A percentile compares a stretch with the other conserved stretches of the same genome.
Conservation (phyloP, 176 grass and related monocot species). For the Triticum dicoccoides region DNA sequence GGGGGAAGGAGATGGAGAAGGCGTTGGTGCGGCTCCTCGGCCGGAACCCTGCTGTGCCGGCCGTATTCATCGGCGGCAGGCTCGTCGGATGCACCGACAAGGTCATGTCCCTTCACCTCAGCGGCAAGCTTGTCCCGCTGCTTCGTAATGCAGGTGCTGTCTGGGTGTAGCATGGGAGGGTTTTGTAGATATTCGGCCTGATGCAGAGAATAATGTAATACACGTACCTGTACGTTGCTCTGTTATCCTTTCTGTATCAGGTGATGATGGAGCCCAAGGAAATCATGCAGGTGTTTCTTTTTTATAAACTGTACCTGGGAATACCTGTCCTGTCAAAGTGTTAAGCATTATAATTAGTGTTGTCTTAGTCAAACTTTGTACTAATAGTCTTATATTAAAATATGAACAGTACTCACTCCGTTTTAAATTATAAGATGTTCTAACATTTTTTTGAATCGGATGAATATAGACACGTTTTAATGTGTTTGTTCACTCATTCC, state of each 20-base stretch:
- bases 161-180: slow-evolving; percentile 26
- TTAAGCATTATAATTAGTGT: no score
- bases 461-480: no score
- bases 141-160: slow-evolving; percentile 41
- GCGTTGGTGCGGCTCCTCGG: slow-evolving; percentile 38
- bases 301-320: no score
- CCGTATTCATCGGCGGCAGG: slow-evolving; percentile 45
- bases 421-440: no score
- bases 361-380: no score
- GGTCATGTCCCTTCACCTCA: slow-evolving; percentile 51
- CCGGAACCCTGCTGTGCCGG: slow-evolving; percentile 43
- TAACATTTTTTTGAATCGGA: no score
- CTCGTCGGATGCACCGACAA: slow-evolving; percentile 44
- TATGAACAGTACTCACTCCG: no score
- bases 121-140: slow-evolving; percentile 35
- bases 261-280: not conserved
- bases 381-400: no score
- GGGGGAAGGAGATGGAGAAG: slow-evolving; percentile 47
- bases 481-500: no score
- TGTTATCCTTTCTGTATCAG: not conserved
- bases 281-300: not conserved
- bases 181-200: not conserved
- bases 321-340: no score
- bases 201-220: not conserved
- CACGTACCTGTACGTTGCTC: slow-evolving; percentile 17